These are phyloP conservation scores for Zarea fungicola DNA, from an alignment of 2,329 filamentous ascomycete genomes.

Conservation along the genomic window DNA sequence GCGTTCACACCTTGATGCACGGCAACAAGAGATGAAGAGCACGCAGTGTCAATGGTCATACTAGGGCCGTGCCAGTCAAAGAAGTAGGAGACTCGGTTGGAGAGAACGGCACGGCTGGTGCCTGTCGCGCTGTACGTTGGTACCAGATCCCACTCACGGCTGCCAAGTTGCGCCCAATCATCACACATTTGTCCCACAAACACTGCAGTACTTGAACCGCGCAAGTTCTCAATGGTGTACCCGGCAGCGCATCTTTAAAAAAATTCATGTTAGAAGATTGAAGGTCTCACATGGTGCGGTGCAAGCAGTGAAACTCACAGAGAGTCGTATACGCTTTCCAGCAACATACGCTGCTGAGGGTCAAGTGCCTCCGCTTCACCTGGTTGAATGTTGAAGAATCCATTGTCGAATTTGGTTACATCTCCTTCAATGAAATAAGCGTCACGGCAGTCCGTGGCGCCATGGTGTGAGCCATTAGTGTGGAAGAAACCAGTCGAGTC, in stretches of 20 bases:
- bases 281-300: too few relatives aligned
- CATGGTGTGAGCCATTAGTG: conserved; percentile 17
- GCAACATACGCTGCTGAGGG: conserved; percentile 24
- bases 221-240: not conserved
- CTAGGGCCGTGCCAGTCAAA: conserved; percentile 29
- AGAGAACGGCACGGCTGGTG: conserved; percentile 22
- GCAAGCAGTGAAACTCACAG: too few relatives aligned
- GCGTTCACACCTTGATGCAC: conserved; percentile 24
- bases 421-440: conserved; percentile 26
- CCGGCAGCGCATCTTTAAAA: too few relatives aligned
- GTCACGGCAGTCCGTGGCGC: conserved; percentile 16
- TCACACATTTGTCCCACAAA: conserved; percentile 9
- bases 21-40: conserved; percentile 31
- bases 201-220: not conserved
- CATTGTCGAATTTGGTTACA: conserved; percentile 16
- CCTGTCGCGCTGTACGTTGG: conserved; percentile 17
- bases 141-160: not conserved
- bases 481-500: conserved; percentile 22
- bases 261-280: too few relatives aligned
- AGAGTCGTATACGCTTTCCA: conserved; percentile 26
- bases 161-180: not conserved
- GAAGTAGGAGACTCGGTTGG: conserved; percentile 37
- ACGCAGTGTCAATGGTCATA: conserved; percentile 35
- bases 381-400: conserved; percentile 20
- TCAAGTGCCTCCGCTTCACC: conserved; percentile 23